Conservation (phyloP, 164 flowering plant species). For the Nelumbo lutea region DNA sequence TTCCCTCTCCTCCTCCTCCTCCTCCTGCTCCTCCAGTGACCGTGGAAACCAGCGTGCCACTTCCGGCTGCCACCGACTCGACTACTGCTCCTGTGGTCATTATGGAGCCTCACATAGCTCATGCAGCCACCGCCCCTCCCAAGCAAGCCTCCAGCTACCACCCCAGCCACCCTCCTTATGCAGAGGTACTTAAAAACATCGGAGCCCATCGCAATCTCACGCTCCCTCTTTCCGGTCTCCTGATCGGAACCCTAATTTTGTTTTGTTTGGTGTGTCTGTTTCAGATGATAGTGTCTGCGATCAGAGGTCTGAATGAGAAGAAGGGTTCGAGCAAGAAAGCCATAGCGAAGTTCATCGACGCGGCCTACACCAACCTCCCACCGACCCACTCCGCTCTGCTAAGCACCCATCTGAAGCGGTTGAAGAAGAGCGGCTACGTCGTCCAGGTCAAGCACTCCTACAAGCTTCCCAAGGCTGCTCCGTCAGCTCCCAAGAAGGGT, state of each 20-base stretch:
- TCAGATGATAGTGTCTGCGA: constrained; percentile 64
- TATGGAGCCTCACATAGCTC: constrained; percentile 11
- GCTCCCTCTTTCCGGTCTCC: background rate
- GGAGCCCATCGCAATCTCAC: background rate
- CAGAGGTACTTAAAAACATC: constrained; percentile 20
- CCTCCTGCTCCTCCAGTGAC: background rate
- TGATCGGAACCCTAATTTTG: constrained; percentile 7
- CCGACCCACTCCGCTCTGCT: constrained; percentile 45
- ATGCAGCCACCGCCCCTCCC: constrained; percentile 17
- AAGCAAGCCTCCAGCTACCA: background rate
- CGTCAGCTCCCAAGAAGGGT: constrained; percentile 23
- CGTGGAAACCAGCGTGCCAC: background rate
- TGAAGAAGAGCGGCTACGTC: constrained; percentile 44
- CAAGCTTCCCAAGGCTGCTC: constrained; percentile 43
- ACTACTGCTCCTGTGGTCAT: background rate
- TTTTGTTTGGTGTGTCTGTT: constrained; percentile 1
- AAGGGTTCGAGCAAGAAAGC: constrained; percentile 62
- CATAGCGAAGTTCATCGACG: constrained; percentile 52
- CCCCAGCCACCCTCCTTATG: constrained; percentile 33
- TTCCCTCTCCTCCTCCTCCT: too few species aligned
- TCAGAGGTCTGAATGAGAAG: constrained; percentile 41
- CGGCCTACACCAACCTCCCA: constrained; percentile 40
- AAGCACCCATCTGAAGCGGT: constrained; percentile 46
- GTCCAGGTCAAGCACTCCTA: constrained; percentile 59
- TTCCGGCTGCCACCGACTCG: background rate